Evolutionary conservation across 1,139 yeast genomes (phyloP).

Genomic region (Suhomyces bribrorum): DNA sequence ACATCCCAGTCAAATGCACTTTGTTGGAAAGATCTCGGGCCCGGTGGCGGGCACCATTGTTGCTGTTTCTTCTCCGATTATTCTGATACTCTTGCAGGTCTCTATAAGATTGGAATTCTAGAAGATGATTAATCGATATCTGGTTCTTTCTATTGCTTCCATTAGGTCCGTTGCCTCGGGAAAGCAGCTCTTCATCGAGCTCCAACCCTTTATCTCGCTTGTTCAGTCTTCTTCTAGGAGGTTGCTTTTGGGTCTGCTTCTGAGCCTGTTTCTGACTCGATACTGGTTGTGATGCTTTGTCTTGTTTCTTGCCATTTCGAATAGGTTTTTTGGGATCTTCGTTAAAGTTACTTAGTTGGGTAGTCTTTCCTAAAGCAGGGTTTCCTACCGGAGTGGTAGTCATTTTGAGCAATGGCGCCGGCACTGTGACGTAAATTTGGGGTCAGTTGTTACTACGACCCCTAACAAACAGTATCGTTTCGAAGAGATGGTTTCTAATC

Average conservation of each 20-base stretch:
- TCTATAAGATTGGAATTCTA: slow-evolving; percentile 58
- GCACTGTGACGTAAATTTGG: not conserved
- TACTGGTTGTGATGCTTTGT: slow-evolving; percentile 1
- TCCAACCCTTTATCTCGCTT: not conserved
- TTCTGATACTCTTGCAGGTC: slow-evolving; percentile 50
- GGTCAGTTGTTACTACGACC: not conserved
- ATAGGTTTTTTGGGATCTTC: not conserved
- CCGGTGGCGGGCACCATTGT: slow-evolving; percentile 4
- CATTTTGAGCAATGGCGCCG: not conserved
- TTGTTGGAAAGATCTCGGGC: slow-evolving; percentile 15
- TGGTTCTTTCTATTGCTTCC: slow-evolving; percentile 50
- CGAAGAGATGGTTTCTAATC: not conserved
- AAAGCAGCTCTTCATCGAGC: not conserved
- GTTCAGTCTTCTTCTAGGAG: slow-evolving; percentile 5
- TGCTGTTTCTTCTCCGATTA: slow-evolving; percentile 19
- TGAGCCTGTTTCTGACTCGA: slow-evolving; percentile 8
- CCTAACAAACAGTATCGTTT: not conserved
- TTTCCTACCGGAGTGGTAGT: not conserved
- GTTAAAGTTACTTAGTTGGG: not conserved
- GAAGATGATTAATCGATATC: slow-evolving; percentile 61
- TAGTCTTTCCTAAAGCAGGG: not conserved
- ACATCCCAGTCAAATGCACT: slow-evolving; percentile 61
- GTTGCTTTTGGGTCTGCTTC: slow-evolving; percentile 4
- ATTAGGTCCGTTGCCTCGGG: not conserved
- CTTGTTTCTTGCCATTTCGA: not conserved